Base-by-base conservation (phyloP, 345 rosid species). In the Corchorus olitorius region DNA sequence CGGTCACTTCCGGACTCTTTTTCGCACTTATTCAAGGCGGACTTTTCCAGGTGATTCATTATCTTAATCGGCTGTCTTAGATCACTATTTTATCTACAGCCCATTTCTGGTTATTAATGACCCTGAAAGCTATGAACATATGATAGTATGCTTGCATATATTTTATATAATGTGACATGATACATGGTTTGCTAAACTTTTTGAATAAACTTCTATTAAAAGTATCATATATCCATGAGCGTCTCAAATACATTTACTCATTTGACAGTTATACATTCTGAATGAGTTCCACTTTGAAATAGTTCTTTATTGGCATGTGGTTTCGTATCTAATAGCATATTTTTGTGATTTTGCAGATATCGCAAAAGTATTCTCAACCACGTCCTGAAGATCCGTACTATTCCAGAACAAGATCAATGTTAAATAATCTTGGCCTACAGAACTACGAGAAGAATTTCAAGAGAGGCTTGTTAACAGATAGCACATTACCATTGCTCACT, bases 371-470 rank as follows among this genome's bases (percentile, higher is more conserved):
- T 81, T 75, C 90, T 53, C 89, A 84, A 80, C 91, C 93, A 65
- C 88, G 82, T 37, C 73, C 71, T 58, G 93, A 90, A 77, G 98
- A 96, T 79, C 58, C 76, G 5, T 63, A 80, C 71, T 93, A 93
- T 76, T 75, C 77, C 20, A 86, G 84, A 70, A 87, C 89, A 64
- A 88, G 89, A 81, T 75, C 85, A 75, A 86, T 96, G 94, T 77
- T 96, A 54, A n/a, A 58, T 76, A 84, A 76, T 75, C 92, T 93
- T 33, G 99, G 99, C 75, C 86, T 96, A n/a, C 92, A 92, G 82
- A 89, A 83, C 62, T 93, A 96, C 34, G 97, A 93, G 86, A 92
- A 91, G 87, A 93, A 96, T 79, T 96, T 96, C 87, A 93, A 87
- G 87, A 88, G 79, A 66, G 99, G 99, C 82, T 79, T 92, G 75